These are phyloP conservation scores for Nakataea oryzae DNA, from an alignment of 2,329 filamentous ascomycete species.

Conservation along the genomic window DNA sequence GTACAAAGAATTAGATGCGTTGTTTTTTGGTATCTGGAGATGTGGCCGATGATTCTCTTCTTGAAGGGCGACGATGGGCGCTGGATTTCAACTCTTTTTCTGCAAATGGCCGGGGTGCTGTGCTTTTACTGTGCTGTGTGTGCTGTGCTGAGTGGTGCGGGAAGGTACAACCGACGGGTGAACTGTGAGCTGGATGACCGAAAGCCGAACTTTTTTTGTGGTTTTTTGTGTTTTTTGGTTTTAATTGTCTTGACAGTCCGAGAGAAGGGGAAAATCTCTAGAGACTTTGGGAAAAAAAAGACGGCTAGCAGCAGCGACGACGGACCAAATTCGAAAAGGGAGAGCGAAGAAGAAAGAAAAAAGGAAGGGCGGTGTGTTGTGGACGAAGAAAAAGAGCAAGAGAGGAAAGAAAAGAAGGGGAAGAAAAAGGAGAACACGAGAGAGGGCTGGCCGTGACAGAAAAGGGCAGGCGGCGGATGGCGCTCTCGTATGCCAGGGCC, in stretches of 20 bases:
- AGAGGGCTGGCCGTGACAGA: not conserved
- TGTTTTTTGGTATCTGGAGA: not conserved
- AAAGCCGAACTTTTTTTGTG: constrained; percentile 10
- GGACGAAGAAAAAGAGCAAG: constrained; percentile 7
- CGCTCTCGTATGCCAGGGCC: not conserved
- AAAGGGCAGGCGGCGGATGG: not conserved
- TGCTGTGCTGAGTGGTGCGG: not conserved
- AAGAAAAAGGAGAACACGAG: constrained; percentile 5
- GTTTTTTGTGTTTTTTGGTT: constrained; percentile 16
- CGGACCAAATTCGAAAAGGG: constrained; percentile 20
- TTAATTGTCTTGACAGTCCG: constrained; percentile 9
- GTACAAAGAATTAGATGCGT: constrained; percentile 2
- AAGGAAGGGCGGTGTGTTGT: constrained; percentile 14
- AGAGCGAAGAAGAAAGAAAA: constrained; percentile 17
- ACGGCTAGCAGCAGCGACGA: constrained; percentile 12
- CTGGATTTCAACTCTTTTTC: not conserved
- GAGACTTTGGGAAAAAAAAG: constrained; percentile 4
- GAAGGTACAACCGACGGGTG: not conserved
- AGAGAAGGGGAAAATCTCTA: constrained; percentile 7
- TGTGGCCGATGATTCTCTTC: not conserved
- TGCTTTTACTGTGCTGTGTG: not conserved
- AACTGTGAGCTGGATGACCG: not conserved
- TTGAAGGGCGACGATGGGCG: not conserved
- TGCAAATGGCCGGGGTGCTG: not conserved
- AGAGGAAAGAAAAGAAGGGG: constrained; percentile 20